Evolutionary conservation across 768 basidiomycete species (phyloP), one percentile per base, ranked within the genome.

Genomic region (Chiua virens): DNA sequence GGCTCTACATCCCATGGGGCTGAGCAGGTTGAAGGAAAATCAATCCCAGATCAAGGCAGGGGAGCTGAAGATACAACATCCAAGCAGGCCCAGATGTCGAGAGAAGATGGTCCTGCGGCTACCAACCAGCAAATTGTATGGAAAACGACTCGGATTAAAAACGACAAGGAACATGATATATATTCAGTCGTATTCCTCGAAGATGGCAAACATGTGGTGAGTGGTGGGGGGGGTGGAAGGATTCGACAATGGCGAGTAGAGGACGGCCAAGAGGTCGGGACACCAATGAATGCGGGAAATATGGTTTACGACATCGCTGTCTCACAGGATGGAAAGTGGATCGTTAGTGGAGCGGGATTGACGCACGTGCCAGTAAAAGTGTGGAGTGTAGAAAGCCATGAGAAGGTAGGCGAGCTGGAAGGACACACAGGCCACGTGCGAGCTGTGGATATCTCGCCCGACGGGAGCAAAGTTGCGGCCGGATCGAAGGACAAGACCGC

Each of bases 181-280:
- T 36, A 38, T 42, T 47, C 51, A 30, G 39, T 46, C 18, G 32
- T 14, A 25, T 52, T 52, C 34, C 45, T 52, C 38, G 39, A 41
- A 32, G 50, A 52, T 18, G 50, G 50, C 32, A 52, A 39, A 30
- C 45, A 42, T 25, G 20, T 52, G 4, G 14, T 50, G 42, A 50
- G 36, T 17, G 50, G 50, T 21, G 43, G 39, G 8, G 30, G 35
- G 25, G 39, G 40, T 27, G 32, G 32, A 2, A 41, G 35, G 32
- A 41, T 52, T 14, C 38, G 45, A 41, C 45, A 52, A 17, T 52
- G 50, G 50, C 45, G 45, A 17, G 34, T 46, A 21, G 45, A 52
- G 15, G 50, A 52, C 15, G 50, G 50, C 30, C 45, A 39, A 23
- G 39, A 52, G 32, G 45, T 52, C 20, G 50, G 50, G 15, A 37